Base-by-base conservation (phyloP, 2,329 filamentous ascomycete genomes). In the Alternaria angustiovoidea region DNA sequence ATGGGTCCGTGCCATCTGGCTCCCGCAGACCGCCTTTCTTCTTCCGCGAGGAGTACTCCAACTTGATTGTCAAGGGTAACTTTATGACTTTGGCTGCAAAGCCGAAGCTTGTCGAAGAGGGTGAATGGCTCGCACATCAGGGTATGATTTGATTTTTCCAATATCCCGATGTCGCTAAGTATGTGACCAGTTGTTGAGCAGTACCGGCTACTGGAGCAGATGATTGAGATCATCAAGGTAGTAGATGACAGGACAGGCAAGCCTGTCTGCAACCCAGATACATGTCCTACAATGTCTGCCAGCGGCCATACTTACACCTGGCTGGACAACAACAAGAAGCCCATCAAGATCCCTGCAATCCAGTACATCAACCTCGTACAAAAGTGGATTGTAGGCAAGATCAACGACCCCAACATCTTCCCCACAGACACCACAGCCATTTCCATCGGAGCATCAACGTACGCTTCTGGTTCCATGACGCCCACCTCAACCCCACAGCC, bases 311-410 rank as follows among this genome's bases (percentile, higher is more conserved):
- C 93, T 26, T 98, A 97, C 79, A 97, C 94, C 49, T 98, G 94
- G 94, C 87, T 98, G 55, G 96, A 97, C 80, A 89, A 90, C 67
- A 89, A 92, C 72, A 89, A 91, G 70, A 90, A 93, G 75, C 93
- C 94, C 11, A 93, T 96, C 66, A 94, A 96, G 80, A 91, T 98
- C 42, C 93, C 94, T 4, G 94, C 94, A 7, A 89, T 89, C 63
- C 93, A 96, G 79, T 98, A 98, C 81, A 95, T 97, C 81, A 93
- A 92, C 68, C 88, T 97, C 26, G 96, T 98, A 78, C 94, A 97
- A 81, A 92, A 94, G 74, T 98, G 94, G 94, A 96, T 98, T 76
- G 91, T 92, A 30, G 93, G 93, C 81, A 98, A 98, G 82, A 93
- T 97, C 66, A 92, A 95, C 72, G 94, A 98, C 77, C 88, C 88